Evolutionary conservation across 768 basidiomycete genomes (phyloP).

Genomic region (Suillus lakei): DNA sequence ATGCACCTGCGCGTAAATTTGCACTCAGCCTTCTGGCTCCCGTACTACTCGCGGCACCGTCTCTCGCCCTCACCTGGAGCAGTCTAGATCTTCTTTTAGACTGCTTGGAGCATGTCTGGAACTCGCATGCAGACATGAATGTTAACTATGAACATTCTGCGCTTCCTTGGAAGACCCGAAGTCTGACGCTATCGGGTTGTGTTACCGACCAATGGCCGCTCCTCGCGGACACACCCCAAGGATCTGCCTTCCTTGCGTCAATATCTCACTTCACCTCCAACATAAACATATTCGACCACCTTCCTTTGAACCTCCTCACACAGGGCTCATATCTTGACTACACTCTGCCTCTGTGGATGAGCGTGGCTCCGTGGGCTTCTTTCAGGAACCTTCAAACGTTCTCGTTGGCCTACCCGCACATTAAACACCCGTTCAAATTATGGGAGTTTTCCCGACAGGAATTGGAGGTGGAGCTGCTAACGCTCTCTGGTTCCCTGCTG

Average conservation of each 20-base stretch:
- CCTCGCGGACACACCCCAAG: constrained; percentile 30
- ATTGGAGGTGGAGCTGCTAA: too few relatives aligned
- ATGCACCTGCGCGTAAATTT: too few relatives aligned
- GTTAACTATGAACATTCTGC: constrained; percentile 28
- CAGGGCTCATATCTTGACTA: neutral
- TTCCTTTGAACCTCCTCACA: too few relatives aligned
- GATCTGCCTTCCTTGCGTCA: too few relatives aligned
- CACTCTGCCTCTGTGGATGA: neutral
- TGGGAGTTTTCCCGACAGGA: too few relatives aligned
- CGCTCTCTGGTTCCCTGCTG: too few relatives aligned
- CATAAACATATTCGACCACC: constrained; percentile 6
- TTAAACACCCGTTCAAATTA: neutral
- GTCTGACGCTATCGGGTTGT: constrained; percentile 38
- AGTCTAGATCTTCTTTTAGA: constrained; percentile 43
- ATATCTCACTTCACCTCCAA: constrained; percentile 38
- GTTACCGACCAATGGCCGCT: constrained; percentile 39
- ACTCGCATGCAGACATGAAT: neutral
- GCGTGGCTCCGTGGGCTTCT: constrained; percentile 36
- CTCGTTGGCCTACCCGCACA: neutral
- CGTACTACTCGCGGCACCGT: constrained; percentile 7
- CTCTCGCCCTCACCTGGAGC: constrained; percentile 36
- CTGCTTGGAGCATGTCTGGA: constrained; percentile 24
- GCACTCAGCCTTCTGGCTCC: constrained; percentile 13
- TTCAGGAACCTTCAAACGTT: constrained; percentile 31
- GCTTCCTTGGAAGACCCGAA: constrained; percentile 17